Conservation (phyloP, 257 asterid species). For the Scutellaria galericulata region DNA sequence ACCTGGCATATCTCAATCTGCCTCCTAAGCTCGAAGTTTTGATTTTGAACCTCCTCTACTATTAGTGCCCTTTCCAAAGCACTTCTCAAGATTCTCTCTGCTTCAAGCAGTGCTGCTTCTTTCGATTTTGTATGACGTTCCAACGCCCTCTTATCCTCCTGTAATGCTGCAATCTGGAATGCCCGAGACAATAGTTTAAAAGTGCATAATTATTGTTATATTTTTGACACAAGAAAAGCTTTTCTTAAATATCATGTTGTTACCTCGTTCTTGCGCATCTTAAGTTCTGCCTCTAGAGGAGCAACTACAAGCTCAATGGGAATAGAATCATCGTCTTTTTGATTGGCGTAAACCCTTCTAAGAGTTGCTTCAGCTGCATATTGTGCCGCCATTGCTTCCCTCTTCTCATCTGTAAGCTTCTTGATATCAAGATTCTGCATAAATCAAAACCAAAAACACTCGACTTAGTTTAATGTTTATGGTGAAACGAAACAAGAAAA, state of each 20-base stretch:
- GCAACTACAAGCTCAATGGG: constrained; percentile 76
- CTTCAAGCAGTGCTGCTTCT: constrained; percentile 88
- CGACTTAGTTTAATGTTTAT: background rate
- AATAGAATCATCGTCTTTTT: constrained; percentile 68
- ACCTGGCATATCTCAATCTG: constrained; percentile 90
- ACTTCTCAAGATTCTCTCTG: constrained; percentile 73
- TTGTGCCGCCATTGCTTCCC: constrained; percentile 79
- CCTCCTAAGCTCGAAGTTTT: constrained; percentile 72
- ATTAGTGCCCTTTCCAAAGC: constrained; percentile 80
- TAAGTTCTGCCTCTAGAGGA: constrained; percentile 90
- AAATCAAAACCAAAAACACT: constrained; percentile 26
- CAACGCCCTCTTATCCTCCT: constrained; percentile 74
- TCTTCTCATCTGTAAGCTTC: constrained; percentile 66
- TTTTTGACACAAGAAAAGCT: background rate
- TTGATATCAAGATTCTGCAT: constrained; percentile 78
- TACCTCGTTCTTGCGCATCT: constrained; percentile 84
- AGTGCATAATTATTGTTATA: background rate
- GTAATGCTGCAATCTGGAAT: constrained; percentile 67
- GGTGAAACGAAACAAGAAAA: background rate
- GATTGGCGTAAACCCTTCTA: constrained; percentile 77
- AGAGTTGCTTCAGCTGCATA: constrained; percentile 94
- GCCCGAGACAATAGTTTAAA: constrained; percentile 24
- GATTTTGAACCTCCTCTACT: constrained; percentile 87
- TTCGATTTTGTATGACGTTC: constrained; percentile 78
- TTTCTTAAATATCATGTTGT: background rate